Conservation (phyloP, 1,284 basidiomycete species). For the Cutaneotrichosporon cyanovorans region DNA sequence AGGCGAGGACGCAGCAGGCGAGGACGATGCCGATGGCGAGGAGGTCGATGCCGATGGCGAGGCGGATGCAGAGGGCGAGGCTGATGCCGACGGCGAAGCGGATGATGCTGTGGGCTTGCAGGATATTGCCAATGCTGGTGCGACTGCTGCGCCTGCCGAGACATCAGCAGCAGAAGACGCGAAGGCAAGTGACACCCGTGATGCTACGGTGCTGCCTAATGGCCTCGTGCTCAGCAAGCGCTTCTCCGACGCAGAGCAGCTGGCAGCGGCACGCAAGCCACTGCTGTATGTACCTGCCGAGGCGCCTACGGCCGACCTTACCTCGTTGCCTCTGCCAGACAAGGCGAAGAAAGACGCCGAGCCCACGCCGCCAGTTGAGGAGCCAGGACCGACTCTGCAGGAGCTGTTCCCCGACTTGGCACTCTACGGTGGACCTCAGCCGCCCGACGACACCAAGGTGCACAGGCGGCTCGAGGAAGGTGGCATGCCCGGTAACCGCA, state of each 20-base stretch:
- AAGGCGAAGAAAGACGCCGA: conserved; percentile 1
- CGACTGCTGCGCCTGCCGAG: conserved; percentile 3
- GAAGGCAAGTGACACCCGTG: background rate
- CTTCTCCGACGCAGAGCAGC: conserved; percentile 29
- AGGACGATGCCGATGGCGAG: conserved; percentile 30
- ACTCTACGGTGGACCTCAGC: conserved; percentile 43
- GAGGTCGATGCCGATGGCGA: conserved; percentile 31
- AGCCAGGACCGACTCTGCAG: conserved; percentile 27
- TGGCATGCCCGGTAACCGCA: conserved; percentile 39
- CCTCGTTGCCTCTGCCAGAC: conserved; percentile 15
- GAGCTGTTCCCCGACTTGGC: conserved; percentile 52
- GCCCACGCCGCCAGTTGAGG: conserved; percentile 1
- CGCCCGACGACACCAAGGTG: conserved; percentile 39
- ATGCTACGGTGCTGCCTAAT: conserved; percentile 27
- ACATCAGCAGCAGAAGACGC: conserved; percentile 10
- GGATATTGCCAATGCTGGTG: conserved; percentile 15
- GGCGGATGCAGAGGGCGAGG: conserved; percentile 20
- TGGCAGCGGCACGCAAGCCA: conserved; percentile 26
- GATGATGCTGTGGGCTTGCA: conserved; percentile 27
- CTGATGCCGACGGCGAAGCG: conserved; percentile 3
- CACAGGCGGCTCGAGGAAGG: conserved; percentile 51
- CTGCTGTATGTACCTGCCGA: conserved; percentile 30
- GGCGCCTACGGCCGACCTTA: conserved; percentile 31
- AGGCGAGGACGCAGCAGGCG: conserved; percentile 22
- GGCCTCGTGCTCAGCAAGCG: conserved; percentile 34